Evolutionary conservation across 768 basidiomycete species (phyloP).

Genomic region (Agaricus blazei): DNA sequence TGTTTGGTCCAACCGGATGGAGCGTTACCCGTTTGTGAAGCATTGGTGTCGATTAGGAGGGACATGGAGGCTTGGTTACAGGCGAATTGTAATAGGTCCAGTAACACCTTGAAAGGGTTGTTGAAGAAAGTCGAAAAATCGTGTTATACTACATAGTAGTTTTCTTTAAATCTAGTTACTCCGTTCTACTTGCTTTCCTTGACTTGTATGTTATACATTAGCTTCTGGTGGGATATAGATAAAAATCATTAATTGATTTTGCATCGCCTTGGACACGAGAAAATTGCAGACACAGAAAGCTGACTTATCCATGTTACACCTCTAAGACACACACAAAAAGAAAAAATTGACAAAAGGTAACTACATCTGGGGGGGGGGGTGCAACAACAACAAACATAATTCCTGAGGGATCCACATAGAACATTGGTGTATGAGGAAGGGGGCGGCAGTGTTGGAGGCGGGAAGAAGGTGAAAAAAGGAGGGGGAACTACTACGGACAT

Average conservation of each 20-base stretch:
- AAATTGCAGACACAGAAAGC: neutral
- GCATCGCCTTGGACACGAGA: neutral
- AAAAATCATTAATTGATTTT: neutral
- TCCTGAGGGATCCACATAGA: constrained; percentile 30
- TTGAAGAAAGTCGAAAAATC: constrained; percentile 78
- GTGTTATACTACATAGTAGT: constrained; percentile 27
- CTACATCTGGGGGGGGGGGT: neutral
- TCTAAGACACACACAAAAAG: neutral
- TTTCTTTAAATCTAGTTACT: neutral
- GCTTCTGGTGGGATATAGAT: neutral
- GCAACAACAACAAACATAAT: constrained; percentile 10
- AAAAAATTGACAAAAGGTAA: neutral
- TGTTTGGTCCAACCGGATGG: constrained; percentile 48
- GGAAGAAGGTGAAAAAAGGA: no score
- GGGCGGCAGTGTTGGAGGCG: neutral
- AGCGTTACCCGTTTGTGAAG: constrained; percentile 66
- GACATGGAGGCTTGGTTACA: constrained; percentile 91
- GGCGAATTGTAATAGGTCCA: constrained; percentile 81
- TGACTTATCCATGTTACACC: constrained; percentile 2
- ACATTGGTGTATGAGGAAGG: constrained; percentile 19
- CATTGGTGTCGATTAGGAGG: constrained; percentile 55
- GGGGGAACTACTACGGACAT: neutral
- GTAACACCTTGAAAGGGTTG: constrained; percentile 73
- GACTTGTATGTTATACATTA: neutral
- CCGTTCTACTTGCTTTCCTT: constrained; percentile 1